Evolutionary conservation across 1,284 basidiomycete genomes (phyloP), one percentile per base, ranked within the genome.

Genomic region (Cutaneotrichosporon curvatum): DNA sequence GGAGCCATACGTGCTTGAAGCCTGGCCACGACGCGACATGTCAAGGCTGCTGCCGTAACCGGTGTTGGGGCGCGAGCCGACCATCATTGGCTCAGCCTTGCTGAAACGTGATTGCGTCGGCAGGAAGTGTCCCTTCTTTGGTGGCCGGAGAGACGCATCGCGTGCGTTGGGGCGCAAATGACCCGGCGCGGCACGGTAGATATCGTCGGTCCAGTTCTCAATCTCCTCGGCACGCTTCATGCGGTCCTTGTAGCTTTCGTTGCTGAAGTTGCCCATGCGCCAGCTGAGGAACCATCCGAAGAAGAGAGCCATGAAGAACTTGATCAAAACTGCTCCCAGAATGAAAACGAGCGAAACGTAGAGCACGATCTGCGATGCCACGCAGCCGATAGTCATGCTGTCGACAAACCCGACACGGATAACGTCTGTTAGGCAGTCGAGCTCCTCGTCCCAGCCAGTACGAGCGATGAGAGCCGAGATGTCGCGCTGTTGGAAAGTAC

Each of bases 281-380:
- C 87, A 91, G 19, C 87, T 89, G 65, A 90, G 82, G 79, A 96
- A 98, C 94, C 94, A 99, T 34, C 87, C 80, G 72, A 98, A 99
- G 67, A 89, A 77, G 60, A 97, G 86, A 35, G 95, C 94, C 90
- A 98, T 94, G 59, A 80, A 76, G 75, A 97, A 99, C 53, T 91
- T 89, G 73, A 96, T 92, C 46, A 80, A 77, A 47, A 98, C 94
- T 50, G 96, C 92, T 51, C 94, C 95, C 55, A 96, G 83, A 68
- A 99, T 98, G 79, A 97, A 95, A 58, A 94, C 81, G 59, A 97
- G 82, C 39, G 94, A 96, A 47, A 96, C 77, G 69, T 94, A 95
- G 50, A 98, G 83, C 35, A 97, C 91, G 52, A 96, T 84, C 52
- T 86, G 78, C 19, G 94, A 96, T 2, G 92, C 91, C 49, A 98